Evolutionary conservation across 2,329 filamentous ascomycete species (phyloP), one percentile per base, ranked within the genome.

Genomic region (Grosmannia serpens): DNA sequence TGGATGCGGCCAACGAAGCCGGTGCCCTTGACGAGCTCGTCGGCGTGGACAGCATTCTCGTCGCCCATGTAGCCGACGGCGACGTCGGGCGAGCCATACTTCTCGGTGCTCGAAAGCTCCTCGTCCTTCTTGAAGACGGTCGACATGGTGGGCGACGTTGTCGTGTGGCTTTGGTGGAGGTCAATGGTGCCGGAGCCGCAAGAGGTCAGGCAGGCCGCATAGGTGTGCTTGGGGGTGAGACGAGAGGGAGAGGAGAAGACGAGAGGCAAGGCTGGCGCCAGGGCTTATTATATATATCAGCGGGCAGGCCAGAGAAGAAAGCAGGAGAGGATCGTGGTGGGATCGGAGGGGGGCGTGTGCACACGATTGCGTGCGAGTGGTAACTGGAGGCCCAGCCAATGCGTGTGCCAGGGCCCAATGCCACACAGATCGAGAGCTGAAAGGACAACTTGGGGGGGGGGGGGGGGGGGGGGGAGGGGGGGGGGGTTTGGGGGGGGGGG

Each of bases 1-100:
- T 91, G 85, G 22, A 60, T 9, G 7, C 41, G 38, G 29, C 51
- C 49, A 22, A 33, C 8, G 8, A 51, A 0, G 84, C 62, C 61
- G 46, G 59, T 49, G 59, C 64, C 66, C 20, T 56, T 60, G n/a
- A 44, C 46, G 57, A 66, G 61, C 22, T 66, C 61, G 58, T 59
- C 33, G 49, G 61, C 57, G 60, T 57, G 62, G 27, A 67, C 61
- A 27, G 58, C 64, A 49, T 64, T 63, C 53, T 66, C 65, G 38
- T 62, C 56, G 55, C 61, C 61, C 27, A 63, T 61, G 57, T 64
- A 62, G 51, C 64, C 63, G n/a, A 62, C 52, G 15, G 49, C 60
- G 17, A 62, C 56, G 53, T 64, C 63, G 13, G 62, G 26, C 20
- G 55, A 50, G 53, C 20, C 24, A 38, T 60, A 64, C 41, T 61